Base-by-base conservation (phyloP, 306 rosid species). In the Gastrolobium villosum region DNA sequence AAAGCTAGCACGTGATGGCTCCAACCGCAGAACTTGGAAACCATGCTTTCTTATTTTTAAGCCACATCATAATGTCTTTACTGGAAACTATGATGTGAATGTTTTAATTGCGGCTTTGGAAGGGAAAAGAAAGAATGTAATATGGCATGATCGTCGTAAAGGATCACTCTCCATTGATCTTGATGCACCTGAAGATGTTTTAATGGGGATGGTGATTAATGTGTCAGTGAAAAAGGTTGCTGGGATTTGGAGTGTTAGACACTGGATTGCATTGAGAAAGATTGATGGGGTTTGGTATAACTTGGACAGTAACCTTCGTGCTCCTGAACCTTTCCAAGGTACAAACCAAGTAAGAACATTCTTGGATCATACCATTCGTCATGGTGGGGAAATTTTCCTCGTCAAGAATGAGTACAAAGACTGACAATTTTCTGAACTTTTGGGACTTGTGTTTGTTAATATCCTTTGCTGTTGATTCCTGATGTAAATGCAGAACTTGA, bases 31-130 rank as follows among this genome's bases (percentile, higher is more conserved):
- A 81, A 74, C 74, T 2, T 90, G 98, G 99, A 85, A 88, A 6
- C 93, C 93, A 1, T 54, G 87, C 6, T 82, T 94, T 54, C 2
- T 83, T 9, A 41, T 96, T 53, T 87, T 88, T 73, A 96, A 93
- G 80, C 94, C 97, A 63, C 98, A 96, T 84, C 91, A 96, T 65
- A 93, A 90, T 73, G 57, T 84, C 28, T 64, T 93, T 44, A 96
- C 97, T 3, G 99, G 98, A 72, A 95, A 96, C 77, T 96, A 93
- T 79, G 99, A 93, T 59, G 81, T 91, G 74, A 96, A 96, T 85
- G 98, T 96, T 73, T 84, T 96, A 15, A 88, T 91, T 77, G 85
- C 88, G 5, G 96, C 97, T 36, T 62, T 91, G 70, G 93, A 90
- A 81, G 97, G 86, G 85, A 87, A 83, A 64, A 90, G 96, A 3